Base-by-base conservation (phyloP, 192 early-diverging fungal genomes). In the Backusella mclennaniae region DNA sequence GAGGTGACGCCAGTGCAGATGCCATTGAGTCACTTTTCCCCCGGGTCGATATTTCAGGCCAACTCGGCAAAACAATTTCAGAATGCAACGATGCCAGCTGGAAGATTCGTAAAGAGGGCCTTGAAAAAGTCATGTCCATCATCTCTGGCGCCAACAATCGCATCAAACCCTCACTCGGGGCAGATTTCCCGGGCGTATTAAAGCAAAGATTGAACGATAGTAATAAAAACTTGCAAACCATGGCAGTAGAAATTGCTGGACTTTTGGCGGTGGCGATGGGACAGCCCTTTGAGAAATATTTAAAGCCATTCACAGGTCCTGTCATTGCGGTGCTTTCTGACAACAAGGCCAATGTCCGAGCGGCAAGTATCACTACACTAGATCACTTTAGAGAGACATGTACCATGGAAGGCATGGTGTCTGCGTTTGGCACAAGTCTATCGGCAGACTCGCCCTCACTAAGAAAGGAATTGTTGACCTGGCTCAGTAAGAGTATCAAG, bases 41-140 rank as follows among this genome's bases (percentile, higher is more conserved):
- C 38, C 91, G 95, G 14, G 93, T 96, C 26, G 96, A 98, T 74
- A 86, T 99, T 39, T 79, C 84, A 7, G 71, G 84, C 39, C 82
- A 89, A 63, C 80, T 97, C n/a, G 88, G 89, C 1, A 81, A 81
- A 77, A 80, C 85, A 83, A 63, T 77, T 66, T 36, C 93, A 53
- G 88, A 94, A 35, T 88, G 94, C 63, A 87, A 85, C 33, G 93
- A 97, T 82, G 86, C 87, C 67, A 92, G 95, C 69, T 99, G 98
- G 98, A 97, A 96, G 81, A 85, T 90, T 44, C 90, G 98, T 66
- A 97, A 98, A 79, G 96, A 94, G 44, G 98, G 85, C 1, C 77
- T 99, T 67, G 97, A 98, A 8, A 90, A 94, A 76, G 86, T 98
- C 9, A 83, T 88, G 26, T 88, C 77, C 1, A 90, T 96, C 44